Evolutionary conservation across 805 yeast species (phyloP), one percentile per base, ranked within the genome.

Genomic region (Lachancea nothofagi): DNA sequence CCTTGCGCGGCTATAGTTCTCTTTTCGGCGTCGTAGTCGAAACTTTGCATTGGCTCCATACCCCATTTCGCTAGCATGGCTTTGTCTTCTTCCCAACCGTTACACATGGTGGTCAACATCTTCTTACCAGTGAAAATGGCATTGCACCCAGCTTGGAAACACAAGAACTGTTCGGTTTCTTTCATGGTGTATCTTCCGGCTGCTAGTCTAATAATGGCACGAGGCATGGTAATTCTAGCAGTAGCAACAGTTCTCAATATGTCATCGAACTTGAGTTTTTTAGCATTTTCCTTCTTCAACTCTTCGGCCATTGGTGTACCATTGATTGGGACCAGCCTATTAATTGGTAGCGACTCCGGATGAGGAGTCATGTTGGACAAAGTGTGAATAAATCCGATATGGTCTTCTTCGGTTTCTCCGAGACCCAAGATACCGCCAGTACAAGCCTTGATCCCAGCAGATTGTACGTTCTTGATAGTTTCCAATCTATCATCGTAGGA

Each of bases 151-250:
- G 81, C 77, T 76, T 80, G 70, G 58, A 83, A 83, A 47, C 89
- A 80, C 51, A 83, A 58, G 41, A 79, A 73, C 57, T 83, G 93
- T 50, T 83, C 88, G 42, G 72, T 64, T 50, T 83, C 89, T 48
- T 76, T 79, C 89, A 83, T 82, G 15, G 87, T 78, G 56, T 81
- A 80, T 45, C 93, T 70, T 0, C 93, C 93, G 6, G 93, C 93
- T 2, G 90, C 88, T 37, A 83, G 65, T 46, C 93, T 70, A 44
- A 83, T 75, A 36, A 82, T 81, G 1, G 83, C 66, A 29, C 65
- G 64, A 1, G 93, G 93, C 88, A 83, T 83, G 24, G 79, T 62
- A 17, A 83, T 58, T 47, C 93, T 70, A 0, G 89, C 90, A 2
- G 89, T 80, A 2, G 89, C 83, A 43, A 83, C 70, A 3, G 89